Evolutionary conservation across 495 filamentous ascomycete species (phyloP).

Genomic region (Chaetomium fimeti): DNA sequence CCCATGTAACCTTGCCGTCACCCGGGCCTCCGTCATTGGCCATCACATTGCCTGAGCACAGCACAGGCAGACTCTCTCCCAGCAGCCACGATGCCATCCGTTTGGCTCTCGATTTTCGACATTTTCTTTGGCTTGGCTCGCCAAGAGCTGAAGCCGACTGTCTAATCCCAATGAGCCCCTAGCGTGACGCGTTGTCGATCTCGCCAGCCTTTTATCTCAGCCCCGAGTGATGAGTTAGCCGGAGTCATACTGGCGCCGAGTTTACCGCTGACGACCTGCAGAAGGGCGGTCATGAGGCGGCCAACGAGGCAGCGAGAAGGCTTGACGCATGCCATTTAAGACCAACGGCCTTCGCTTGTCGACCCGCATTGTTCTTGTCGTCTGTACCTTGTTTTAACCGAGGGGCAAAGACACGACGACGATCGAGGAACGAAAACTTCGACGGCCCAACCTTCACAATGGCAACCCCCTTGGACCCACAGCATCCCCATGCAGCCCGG

Average conservation of each 20-base stretch:
- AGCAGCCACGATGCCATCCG: conserved; percentile 1
- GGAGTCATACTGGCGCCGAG: background rate
- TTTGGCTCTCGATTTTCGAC: background rate
- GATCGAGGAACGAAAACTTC: background rate
- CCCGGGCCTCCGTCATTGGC: background rate
- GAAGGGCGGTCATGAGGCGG: conserved; percentile 11
- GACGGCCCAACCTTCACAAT: conserved; percentile 5
- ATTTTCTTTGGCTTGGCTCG: background rate
- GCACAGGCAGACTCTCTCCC: background rate
- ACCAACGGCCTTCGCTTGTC: background rate
- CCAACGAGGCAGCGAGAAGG: background rate
- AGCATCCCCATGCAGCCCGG: background rate
- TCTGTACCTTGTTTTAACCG: background rate
- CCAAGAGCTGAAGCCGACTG: conserved; percentile 18
- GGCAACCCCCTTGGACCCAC: conserved; percentile 17
- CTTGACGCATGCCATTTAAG: background rate
- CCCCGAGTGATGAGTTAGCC: background rate
- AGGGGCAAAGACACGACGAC: background rate
- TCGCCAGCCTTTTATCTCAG: background rate
- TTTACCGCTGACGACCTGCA: conserved; percentile 7
- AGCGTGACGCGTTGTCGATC: background rate
- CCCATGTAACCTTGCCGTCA: background rate
- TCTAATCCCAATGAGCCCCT: conserved; percentile 9
- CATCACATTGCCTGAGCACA: background rate
- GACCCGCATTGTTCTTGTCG: background rate